Evolutionary conservation across 306 rosid species (phyloP), one percentile per base, ranked within the genome.

Genomic region (Parietaria judaica): DNA sequence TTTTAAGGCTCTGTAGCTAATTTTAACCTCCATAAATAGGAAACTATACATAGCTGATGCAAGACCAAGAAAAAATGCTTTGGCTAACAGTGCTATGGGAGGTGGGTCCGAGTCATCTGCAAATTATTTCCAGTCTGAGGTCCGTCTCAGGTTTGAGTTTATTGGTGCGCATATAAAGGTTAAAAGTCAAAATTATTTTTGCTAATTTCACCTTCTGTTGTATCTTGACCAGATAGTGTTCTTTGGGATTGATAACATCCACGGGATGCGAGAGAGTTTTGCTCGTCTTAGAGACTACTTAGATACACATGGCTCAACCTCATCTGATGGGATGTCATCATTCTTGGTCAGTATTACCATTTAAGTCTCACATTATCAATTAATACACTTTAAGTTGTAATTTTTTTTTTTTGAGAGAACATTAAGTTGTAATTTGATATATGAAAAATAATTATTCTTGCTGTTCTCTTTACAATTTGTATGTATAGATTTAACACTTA

Each of bases 101-200:
- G 99, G 99, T 78, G 96, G 99, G 67, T 92, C 99, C 0, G 99
- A 92, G 74, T 92, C 99, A 61, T 92, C 99, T 13, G 79, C 99
- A 56, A 76, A 92, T 76, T 92, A 92, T 71, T 82, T 72, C 63
- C 99, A 92, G 76, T 88, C 95, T 43, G 96, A 92, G 94, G 99
- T 91, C 70, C 68, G 68, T 39, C 4, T 14, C 47, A 56, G 58
- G 66, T 81, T 72, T 66, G 37, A 56, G 66, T 31, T 48, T 47
- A 49, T 47, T 54, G 66, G 56, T 78, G 69, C 9, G 36, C 49
- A 54, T 13, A 39, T 63, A 31, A 54, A 49, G 36, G 23, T 58
- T 23, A 38, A 57, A 57, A 51, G 73, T 70, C 54, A 47, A 39
- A 37, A 45, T 58, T 12, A 53, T 3, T 66, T 54, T 55, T 66